Evolutionary conservation across 2,329 filamentous ascomycete genomes (phyloP).

Genomic region (Neospermospora avenae): DNA sequence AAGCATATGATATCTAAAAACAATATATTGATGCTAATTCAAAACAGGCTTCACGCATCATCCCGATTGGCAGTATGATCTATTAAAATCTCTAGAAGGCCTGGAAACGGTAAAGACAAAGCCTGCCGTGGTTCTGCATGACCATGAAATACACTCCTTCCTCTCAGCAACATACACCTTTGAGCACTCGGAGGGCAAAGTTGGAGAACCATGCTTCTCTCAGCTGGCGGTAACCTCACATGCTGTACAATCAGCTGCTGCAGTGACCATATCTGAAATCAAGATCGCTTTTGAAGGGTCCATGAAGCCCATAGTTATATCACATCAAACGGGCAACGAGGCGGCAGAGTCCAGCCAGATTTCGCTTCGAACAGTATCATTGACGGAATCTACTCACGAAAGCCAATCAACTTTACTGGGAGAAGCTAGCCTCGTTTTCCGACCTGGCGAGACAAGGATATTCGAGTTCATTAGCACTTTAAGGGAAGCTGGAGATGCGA

Average conservation of each 20-base stretch:
- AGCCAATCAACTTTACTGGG: conserved; percentile 47
- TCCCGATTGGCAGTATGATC: conserved; percentile 59
- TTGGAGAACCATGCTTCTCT: conserved; percentile 55
- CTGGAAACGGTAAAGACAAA: conserved; percentile 41
- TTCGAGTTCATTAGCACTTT: conserved; percentile 71
- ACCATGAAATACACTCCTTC: conserved; percentile 51
- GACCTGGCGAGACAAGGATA: conserved; percentile 64
- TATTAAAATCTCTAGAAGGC: conserved; percentile 54
- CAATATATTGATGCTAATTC: conserved; percentile 21
- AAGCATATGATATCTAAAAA: conserved; percentile 32
- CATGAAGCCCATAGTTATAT: conserved; percentile 52
- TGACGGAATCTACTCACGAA: conserved; percentile 28
- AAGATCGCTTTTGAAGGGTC: conserved; percentile 55
- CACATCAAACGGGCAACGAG: conserved; percentile 23
- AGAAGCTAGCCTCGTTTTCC: conserved; percentile 60
- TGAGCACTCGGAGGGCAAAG: conserved; percentile 54
- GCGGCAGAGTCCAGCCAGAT: background rate
- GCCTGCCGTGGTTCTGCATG: conserved; percentile 49
- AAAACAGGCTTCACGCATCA: conserved; percentile 50
- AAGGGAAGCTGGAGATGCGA: conserved; percentile 77
- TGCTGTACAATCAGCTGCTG: conserved; percentile 49
- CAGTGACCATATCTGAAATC: conserved; percentile 50
- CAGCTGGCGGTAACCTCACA: conserved; percentile 57
- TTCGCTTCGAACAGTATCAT: conserved; percentile 21
- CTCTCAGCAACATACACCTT: conserved; percentile 56